A percentile compares a stretch with the other conserved stretches of the same genome.
These are phyloP conservation scores for Pneumocystis oryctolagi DNA, from an alignment of 1,139 yeast species.

Conservation along the genomic window DNA sequence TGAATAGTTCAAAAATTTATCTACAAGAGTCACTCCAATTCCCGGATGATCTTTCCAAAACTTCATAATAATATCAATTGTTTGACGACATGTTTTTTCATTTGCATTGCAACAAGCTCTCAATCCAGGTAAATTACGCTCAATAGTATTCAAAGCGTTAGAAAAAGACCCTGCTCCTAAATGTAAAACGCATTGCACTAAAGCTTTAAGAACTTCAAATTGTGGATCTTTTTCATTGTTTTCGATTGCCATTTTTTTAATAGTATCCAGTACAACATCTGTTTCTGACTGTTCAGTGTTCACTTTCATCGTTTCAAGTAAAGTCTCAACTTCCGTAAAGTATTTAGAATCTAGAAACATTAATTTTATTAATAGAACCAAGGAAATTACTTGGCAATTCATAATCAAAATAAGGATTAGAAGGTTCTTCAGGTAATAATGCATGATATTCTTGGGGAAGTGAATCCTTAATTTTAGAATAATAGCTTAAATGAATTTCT, in stretches of 20 bases:
- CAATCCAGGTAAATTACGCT: conserved; percentile 41
- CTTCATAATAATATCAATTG: conserved; percentile 24
- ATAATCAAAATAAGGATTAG: conserved; percentile 31
- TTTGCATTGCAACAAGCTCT: conserved; percentile 29
- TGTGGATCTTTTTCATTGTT: conserved; percentile 6
- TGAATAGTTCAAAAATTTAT: conserved; percentile 33
- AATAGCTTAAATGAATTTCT: conserved; percentile 63
- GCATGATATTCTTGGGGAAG: conserved; percentile 58
- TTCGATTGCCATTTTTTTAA: conserved; percentile 22
- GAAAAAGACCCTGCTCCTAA: conserved; percentile 83
- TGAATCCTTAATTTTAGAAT: conserved; percentile 57
- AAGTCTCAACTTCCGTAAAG: conserved; percentile 17
- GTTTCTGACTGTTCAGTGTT: conserved; percentile 24
- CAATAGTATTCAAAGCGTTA: conserved; percentile 61
- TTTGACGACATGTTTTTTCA: conserved; percentile 29
- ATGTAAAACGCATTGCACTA: conserved; percentile 60
- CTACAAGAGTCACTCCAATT: conserved; percentile 35
- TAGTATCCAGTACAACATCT: conserved; percentile 23
- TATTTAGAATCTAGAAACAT: conserved; percentile 8
- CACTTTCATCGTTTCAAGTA: conserved; percentile 20
- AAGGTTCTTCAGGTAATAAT: conserved; percentile 34
- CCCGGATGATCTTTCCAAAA: conserved; percentile 42
- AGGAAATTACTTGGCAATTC: conserved; percentile 23
- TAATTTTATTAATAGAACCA: conserved; percentile 2
- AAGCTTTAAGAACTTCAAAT: conserved; percentile 29